Base-by-base conservation (phyloP, 2,329 filamentous ascomycete species). In the Diaporthe longicolla region DNA sequence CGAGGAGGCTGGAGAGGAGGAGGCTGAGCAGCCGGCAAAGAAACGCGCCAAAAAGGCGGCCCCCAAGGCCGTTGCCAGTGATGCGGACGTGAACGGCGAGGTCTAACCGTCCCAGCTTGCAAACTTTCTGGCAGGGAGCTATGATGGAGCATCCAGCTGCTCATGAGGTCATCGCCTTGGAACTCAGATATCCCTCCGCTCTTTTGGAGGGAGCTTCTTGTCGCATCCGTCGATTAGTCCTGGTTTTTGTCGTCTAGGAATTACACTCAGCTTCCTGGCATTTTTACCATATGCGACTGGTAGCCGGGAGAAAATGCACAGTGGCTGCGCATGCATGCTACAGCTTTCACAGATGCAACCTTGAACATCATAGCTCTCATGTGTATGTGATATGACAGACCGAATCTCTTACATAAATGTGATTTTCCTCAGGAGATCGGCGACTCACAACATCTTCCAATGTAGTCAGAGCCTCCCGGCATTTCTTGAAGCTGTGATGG, bases 21-120 rank as follows among this genome's bases (percentile, higher is more conserved):
- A n/a, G 7, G 70, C 19, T 4, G 59, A 45, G 35, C 29, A 32
- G 29, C 58, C 35, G 10, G 5, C 48, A 50, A 72, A 72, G 70
- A 72, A 72, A 59, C 70, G 70, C 11, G 21, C 37, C 35, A 72
- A 57, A 48, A 68, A 19, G 21, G 13, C 26, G 50, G 50, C 7
- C 21, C 11, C 8, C n/a, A 9, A 19, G 26, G 70, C 26, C 13
- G 17, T 43, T 29, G 29, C 29, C 29, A 32, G 29, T 32, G 37
- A 35, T 15, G 2, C 32, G 26, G 29, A 72, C 19, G 19, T 45
- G 21, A 15, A 48, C 19, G 24, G 29, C 13, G 26, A 68, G 32
- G 1, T 54, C 37, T 68, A 68, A 21, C 40, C 15, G 48, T 17
- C 59, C 4, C 32, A 26, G 48, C 7, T 40, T 17, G 21, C 63